phyloP scores from a whole-genome alignment of 768 basidiomycete genomes.

The Lyophyllum atratum region DNA sequence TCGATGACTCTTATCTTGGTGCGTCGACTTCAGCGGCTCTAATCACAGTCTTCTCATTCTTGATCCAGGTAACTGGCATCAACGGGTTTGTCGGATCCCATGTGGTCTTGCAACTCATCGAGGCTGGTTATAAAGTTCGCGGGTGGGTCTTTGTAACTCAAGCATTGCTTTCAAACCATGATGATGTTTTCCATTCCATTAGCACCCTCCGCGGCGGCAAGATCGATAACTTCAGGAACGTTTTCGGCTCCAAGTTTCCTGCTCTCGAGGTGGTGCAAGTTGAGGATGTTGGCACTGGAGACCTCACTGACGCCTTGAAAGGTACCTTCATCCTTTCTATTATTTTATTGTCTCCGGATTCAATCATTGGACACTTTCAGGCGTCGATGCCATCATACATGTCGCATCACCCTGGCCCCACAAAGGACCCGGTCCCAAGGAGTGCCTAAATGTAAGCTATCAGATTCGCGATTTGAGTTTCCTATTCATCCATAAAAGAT shows the following conservation, averaged over 20 bases:
- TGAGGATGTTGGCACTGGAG: slow-evolving; percentile 19
- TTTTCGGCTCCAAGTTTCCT: slow-evolving; percentile 14
- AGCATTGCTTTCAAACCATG: background rate
- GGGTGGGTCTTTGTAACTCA: slow-evolving; percentile 11
- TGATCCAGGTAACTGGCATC: slow-evolving; percentile 22
- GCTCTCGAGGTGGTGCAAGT: slow-evolving; percentile 22
- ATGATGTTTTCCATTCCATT: background rate
- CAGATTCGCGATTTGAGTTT: background rate
- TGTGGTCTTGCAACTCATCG: slow-evolving; percentile 20
- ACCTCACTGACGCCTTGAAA: slow-evolving; percentile 47
- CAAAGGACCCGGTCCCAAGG: slow-evolving; percentile 13
- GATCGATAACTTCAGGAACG: slow-evolving; percentile 10
- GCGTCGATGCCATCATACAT: slow-evolving; percentile 43
- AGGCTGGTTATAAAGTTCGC: slow-evolving; percentile 25
- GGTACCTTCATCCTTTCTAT: slow-evolving; percentile 15
- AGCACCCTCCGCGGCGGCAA: slow-evolving; percentile 23
- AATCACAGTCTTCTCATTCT: background rate
- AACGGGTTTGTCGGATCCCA: slow-evolving; percentile 27
- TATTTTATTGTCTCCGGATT: background rate
- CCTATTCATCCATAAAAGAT: slow-evolving; percentile 15
- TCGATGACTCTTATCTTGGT: background rate
- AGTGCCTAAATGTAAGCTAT: slow-evolving; percentile 11
- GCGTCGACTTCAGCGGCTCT: background rate
- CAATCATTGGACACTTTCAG: background rate
- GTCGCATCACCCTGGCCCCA: slow-evolving; percentile 30